phyloP scores from a whole-genome alignment of 805 yeast genomes.

The Pichia nakasei region DNA sequence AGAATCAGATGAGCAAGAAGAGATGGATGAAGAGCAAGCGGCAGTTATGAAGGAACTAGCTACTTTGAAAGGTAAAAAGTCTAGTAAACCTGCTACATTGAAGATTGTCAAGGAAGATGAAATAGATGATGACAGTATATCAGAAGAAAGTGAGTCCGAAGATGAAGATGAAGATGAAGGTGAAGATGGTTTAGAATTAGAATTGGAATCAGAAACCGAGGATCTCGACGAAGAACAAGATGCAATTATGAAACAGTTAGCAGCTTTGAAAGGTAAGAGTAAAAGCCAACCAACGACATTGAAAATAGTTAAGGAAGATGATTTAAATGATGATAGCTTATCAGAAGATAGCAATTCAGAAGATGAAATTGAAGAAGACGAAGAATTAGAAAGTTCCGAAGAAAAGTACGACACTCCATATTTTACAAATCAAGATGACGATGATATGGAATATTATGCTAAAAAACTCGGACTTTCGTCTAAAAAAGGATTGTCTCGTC shows the following conservation, averaged over 20 bases:
- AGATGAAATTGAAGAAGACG: conserved; percentile 3
- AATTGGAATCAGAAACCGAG: conserved; percentile 16
- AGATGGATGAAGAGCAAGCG: conserved; percentile 6
- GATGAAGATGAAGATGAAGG: conserved; percentile 23
- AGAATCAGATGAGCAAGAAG: conserved; percentile 12
- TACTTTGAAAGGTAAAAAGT: conserved; percentile 28
- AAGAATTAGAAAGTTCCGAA: too few species aligned
- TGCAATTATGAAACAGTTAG: conserved; percentile 10
- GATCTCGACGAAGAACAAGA: conserved; percentile 7
- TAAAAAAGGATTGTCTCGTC: conserved; percentile 40
- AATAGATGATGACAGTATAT: conserved; percentile 8
- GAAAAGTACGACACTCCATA: conserved; percentile 12
- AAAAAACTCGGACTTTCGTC: conserved; percentile 64
- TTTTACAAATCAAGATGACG: conserved; percentile 41
- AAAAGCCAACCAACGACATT: conserved; percentile 12
- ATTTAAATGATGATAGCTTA: conserved; percentile 12
- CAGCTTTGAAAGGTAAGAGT: conserved; percentile 8
- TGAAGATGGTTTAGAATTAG: conserved; percentile 13
- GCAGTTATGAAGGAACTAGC: conserved; percentile 35
- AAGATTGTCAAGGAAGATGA: conserved; percentile 16
- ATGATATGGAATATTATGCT: conserved; percentile 76
- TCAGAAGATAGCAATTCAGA: conserved; percentile 1
- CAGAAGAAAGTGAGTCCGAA: conserved; percentile 20
- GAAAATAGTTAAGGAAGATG: conserved; percentile 17
- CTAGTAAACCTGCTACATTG: background rate